Conservation (phyloP, 108 stramenopile species). For the Heterococcus sp. region DNA sequence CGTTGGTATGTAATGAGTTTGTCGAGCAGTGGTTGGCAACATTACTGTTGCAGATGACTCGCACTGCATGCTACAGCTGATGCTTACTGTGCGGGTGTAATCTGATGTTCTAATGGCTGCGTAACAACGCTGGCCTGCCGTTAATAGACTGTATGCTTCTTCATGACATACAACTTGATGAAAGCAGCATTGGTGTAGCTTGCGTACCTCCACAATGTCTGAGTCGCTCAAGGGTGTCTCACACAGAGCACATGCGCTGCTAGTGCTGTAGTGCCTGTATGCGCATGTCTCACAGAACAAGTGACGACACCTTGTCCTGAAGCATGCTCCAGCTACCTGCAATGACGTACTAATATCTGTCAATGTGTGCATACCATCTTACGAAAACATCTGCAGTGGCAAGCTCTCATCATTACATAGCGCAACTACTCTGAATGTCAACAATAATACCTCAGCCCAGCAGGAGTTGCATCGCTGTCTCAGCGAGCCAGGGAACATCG, state of each 20-base stretch:
- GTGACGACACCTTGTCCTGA: conserved; percentile 23
- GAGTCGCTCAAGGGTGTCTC: conserved; percentile 11
- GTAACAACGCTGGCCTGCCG: too few relatives aligned
- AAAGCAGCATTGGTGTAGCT: neutral
- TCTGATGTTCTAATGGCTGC: too few relatives aligned
- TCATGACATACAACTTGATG: neutral
- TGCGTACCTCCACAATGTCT: conserved; percentile 8
- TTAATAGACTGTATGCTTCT: neutral
- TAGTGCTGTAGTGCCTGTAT: conserved; percentile 27
- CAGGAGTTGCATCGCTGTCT: neutral
- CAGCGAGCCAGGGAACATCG: too few relatives aligned
- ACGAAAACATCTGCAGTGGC: neutral
- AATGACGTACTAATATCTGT: neutral
- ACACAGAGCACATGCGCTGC: conserved; percentile 29
- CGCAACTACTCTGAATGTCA: neutral
- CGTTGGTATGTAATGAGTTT: neutral
- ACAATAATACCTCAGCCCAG: neutral
- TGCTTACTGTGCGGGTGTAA: too few relatives aligned
- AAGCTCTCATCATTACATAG: neutral
- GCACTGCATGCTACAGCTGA: neutral
- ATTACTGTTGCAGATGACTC: too few relatives aligned
- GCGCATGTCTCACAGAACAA: conserved; percentile 46
- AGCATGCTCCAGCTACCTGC: conserved; percentile 14
- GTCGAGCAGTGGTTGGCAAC: neutral
- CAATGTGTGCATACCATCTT: neutral